These are phyloP conservation scores for Neurospora terricola DNA, from an alignment of 495 filamentous ascomycete genomes.

Conservation along the genomic window DNA sequence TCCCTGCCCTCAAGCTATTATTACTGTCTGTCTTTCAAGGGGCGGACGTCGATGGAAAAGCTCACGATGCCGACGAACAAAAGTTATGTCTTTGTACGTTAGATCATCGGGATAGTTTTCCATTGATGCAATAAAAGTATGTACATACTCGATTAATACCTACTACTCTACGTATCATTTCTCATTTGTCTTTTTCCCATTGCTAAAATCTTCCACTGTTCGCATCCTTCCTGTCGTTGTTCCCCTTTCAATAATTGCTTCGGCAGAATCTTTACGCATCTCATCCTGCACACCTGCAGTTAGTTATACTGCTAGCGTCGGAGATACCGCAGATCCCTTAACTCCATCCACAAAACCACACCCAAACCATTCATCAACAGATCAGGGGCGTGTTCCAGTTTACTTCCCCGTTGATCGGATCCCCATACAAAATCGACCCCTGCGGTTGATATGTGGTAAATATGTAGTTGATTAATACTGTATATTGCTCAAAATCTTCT, in stretches of 20 bases:
- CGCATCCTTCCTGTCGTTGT: background rate
- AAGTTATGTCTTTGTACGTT: background rate
- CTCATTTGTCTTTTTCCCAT: too few relatives aligned
- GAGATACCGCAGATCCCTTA: background rate
- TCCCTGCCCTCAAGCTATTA: background rate
- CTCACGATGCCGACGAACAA: background rate
- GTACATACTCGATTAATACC: background rate
- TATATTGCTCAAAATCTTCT: too few relatives aligned
- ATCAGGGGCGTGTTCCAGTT: too few relatives aligned
- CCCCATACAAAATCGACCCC: too few relatives aligned
- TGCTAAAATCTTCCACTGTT: background rate
- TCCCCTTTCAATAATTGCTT: background rate
- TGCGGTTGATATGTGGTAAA: too few relatives aligned
- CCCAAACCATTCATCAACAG: too few relatives aligned
- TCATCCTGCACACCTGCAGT: background rate
- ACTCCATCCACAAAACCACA: background rate
- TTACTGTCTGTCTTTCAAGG: background rate
- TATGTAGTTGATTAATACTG: too few relatives aligned
- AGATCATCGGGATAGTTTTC: background rate
- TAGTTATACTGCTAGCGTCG: background rate
- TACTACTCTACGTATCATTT: too few relatives aligned
- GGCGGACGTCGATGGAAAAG: background rate
- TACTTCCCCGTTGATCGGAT: too few relatives aligned
- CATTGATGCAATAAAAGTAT: background rate
- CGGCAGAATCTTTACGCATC: background rate